Conservation (phyloP, 352 stramenopile species). For the Halophytophthora polymorphica region DNA sequence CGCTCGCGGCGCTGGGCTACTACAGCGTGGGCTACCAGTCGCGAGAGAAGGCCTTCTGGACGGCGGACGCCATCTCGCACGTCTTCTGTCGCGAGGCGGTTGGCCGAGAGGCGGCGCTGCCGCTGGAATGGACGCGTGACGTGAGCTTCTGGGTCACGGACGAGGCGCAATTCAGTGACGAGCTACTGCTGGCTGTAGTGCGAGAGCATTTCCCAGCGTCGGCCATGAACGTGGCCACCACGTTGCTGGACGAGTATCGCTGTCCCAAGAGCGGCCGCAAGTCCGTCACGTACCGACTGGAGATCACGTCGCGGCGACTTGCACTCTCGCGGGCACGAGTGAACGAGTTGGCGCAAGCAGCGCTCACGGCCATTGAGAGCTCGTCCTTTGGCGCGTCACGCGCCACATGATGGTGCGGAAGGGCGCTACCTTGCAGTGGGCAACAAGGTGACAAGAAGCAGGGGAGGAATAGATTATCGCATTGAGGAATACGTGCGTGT, state of each 20-base stretch:
- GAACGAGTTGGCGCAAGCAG: conserved; percentile 36
- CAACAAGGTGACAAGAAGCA: neutral
- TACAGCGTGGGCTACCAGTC: conserved; percentile 80
- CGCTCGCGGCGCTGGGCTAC: conserved; percentile 63
- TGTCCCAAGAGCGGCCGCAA: conserved; percentile 46
- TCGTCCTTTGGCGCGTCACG: conserved; percentile 60
- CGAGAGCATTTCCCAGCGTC: conserved; percentile 39
- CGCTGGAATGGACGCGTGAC: conserved; percentile 60
- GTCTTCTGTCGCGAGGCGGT: conserved; percentile 58
- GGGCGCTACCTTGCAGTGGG: neutral
- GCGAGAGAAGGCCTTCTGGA: conserved; percentile 73
- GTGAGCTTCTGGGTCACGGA: conserved; percentile 78
- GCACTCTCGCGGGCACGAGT: conserved; percentile 51
- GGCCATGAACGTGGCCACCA: conserved; percentile 28
- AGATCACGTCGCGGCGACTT: conserved; percentile 31
- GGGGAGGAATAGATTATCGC: conserved; percentile 4
- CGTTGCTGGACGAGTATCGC: conserved; percentile 60
- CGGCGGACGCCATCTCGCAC: conserved; percentile 56
- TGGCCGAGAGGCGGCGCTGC: conserved; percentile 39
- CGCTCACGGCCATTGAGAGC: conserved; percentile 42
- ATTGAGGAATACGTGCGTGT: neutral
- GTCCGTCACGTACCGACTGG: conserved; percentile 61
- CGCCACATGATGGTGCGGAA: conserved; percentile 17
- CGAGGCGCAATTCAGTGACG: conserved; percentile 46
- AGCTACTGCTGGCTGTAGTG: conserved; percentile 39